Evolutionary conservation across 768 basidiomycete species (phyloP).

Genomic region (Trametopsis cervina): DNA sequence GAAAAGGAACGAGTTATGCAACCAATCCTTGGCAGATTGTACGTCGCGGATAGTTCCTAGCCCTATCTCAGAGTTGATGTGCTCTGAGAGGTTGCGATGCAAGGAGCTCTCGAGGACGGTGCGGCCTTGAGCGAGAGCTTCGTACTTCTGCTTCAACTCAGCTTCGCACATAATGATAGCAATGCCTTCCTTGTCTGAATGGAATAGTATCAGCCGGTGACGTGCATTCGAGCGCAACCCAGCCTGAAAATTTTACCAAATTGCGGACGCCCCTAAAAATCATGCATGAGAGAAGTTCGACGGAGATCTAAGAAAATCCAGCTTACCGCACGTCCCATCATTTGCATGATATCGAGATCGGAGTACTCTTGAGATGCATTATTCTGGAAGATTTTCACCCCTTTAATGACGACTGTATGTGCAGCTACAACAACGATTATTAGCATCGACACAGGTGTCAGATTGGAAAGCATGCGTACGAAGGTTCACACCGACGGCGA

Average conservation of each 20-base stretch:
- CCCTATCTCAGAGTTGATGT: constrained; percentile 91
- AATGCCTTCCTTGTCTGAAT: constrained; percentile 71
- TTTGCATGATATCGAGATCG: constrained; percentile 91
- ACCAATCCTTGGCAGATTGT: constrained; percentile 72
- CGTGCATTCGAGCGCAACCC: background rate
- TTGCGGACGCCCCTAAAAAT: constrained; percentile 82
- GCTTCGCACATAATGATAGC: constrained; percentile 80
- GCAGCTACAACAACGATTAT: constrained; percentile 50
- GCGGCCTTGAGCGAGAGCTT: constrained; percentile 56
- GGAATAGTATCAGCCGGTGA: background rate
- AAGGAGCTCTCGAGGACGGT: constrained; percentile 82
- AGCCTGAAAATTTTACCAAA: constrained; percentile 54
- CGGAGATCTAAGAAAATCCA: too few relatives aligned
- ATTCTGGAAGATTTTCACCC: constrained; percentile 75
- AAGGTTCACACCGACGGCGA: constrained; percentile 94
- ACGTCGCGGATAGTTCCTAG: constrained; percentile 74
- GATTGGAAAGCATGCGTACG: constrained; percentile 42
- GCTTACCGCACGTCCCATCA: constrained; percentile 89
- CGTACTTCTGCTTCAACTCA: constrained; percentile 66
- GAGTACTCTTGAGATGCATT: constrained; percentile 72
- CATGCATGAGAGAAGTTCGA: too few relatives aligned
- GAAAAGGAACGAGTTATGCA: constrained; percentile 79
- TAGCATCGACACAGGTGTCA: background rate
- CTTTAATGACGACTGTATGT: constrained; percentile 89
- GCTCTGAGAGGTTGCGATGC: constrained; percentile 79